Evolutionary conservation across 257 asterid species (phyloP).

Genomic region (Buddleja alternifolia): DNA sequence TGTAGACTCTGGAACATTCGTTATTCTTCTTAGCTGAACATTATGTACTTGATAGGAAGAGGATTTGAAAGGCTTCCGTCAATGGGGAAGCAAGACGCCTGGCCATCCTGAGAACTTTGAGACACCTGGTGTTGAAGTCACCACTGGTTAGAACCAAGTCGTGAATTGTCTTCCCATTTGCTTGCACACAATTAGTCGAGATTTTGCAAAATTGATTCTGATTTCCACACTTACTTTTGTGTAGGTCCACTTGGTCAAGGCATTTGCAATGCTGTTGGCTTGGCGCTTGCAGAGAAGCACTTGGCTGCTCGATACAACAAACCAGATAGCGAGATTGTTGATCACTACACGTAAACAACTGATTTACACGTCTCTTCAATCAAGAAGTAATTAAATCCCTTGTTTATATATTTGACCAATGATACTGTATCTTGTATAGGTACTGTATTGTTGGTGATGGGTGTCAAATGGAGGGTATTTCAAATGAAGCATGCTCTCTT

Average conservation of each 20-base stretch:
- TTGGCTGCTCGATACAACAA: conserved; percentile 89
- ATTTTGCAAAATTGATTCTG: conserved; percentile 19
- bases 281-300: conserved; percentile 88
- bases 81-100: conserved; percentile 86
- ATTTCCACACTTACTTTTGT: conserved; percentile 25
- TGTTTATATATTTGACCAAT: conserved; percentile 26
- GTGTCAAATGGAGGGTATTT: conserved; percentile 95
- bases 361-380: neutral
- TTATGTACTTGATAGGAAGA: conserved; percentile 56
- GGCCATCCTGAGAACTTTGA: conserved; percentile 94
- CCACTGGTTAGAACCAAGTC: conserved; percentile 66
- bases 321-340: conserved; percentile 72
- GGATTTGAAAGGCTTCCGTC: conserved; percentile 80
- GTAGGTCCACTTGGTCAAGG: conserved; percentile 96
- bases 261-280: conserved; percentile 83
- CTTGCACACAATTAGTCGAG: neutral
- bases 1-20: conserved; percentile 14
- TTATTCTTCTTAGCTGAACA: conserved; percentile 25
- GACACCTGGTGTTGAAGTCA: conserved; percentile 93
- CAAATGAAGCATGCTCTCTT: conserved; percentile 91
- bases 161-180: conserved; percentile 8
- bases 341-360: conserved; percentile 75
- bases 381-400: neutral
- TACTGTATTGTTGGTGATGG: conserved; percentile 79
- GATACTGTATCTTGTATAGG: conserved; percentile 38